Evolutionary conservation across 2,329 filamentous ascomycete genomes (phyloP).

Genomic region (Alternaria postmessia): DNA sequence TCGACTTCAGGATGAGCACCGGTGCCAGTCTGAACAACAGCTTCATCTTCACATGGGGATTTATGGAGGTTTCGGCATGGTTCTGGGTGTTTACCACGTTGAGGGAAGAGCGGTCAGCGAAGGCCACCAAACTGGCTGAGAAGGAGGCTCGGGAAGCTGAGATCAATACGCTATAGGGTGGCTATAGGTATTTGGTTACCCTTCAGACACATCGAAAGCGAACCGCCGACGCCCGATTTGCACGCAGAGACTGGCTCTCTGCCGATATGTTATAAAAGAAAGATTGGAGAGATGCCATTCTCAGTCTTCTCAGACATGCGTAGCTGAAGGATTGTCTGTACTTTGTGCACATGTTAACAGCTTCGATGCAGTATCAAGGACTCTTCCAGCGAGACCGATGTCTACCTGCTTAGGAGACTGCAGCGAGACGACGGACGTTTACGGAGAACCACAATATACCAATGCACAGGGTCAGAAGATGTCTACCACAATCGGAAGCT

Average conservation of each 20-base stretch:
- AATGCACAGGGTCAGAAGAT: neutral
- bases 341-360: neutral
- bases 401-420: neutral
- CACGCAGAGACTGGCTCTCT: neutral
- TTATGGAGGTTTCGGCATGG: conserved; percentile 84
- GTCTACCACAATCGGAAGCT: neutral
- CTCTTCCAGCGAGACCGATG: neutral
- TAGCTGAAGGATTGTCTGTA: neutral
- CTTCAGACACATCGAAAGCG: neutral
- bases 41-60: conserved; percentile 83
- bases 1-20: conserved; percentile 37
- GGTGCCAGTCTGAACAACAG: conserved; percentile 80
- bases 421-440: neutral
- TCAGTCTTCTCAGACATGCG: neutral
- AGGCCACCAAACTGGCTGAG: conserved; percentile 39
- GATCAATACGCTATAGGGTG: conserved; percentile 27
- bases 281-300: neutral
- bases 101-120: conserved; percentile 48
- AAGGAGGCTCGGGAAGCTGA: conserved; percentile 40
- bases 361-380: neutral
- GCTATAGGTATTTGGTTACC: neutral
- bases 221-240: neutral
- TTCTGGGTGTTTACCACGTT: conserved; percentile 71
- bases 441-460: neutral
- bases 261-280: neutral